Percentiles rank a stretch among this genome's conserved stretches.
phyloP scores from a whole-genome alignment of 176 grass and related monocot genomes.

The Elymus sibiricus region DNA sequence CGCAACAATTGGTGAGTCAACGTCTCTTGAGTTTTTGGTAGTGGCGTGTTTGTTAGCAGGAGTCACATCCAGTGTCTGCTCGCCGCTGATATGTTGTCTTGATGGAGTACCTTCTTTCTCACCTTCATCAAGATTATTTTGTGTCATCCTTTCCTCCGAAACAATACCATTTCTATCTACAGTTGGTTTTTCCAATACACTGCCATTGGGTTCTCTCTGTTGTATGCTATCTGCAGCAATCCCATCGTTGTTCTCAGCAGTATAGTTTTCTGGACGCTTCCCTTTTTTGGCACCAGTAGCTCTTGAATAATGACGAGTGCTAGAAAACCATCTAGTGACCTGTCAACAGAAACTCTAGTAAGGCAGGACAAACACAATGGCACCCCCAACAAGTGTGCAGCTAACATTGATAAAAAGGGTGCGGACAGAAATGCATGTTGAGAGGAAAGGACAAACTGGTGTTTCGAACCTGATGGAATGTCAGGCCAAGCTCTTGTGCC shows the following conservation, averaged over 20 bases:
- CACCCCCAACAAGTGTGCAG: neutral
- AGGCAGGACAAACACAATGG: slow-evolving; percentile 22
- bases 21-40: slow-evolving; percentile 14
- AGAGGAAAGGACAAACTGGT: neutral
- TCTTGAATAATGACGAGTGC: slow-evolving; percentile 44
- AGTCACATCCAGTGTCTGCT: neutral
- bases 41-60: neutral
- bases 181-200: slow-evolving; percentile 11
- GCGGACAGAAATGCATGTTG: neutral
- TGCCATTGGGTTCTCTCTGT: neutral
- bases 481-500: slow-evolving; percentile 56
- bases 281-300: slow-evolving; percentile 28
- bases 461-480: slow-evolving; percentile 48
- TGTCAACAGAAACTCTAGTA: slow-evolving; percentile 35
- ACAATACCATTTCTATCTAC: slow-evolving; percentile 28
- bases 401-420: neutral
- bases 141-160: slow-evolving; percentile 5
- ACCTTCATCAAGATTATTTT: slow-evolving; percentile 37
- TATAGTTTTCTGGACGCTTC: slow-evolving; percentile 16
- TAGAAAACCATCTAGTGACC: slow-evolving; percentile 61
- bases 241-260: slow-evolving; percentile 25
- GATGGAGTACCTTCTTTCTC: slow-evolving; percentile 17
- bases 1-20: neutral
- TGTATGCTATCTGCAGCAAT: slow-evolving; percentile 4
- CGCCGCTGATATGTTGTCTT: slow-evolving; percentile 12